Base-by-base conservation (phyloP, 352 stramenopile genomes). In the Globisporangium acanthophoron region DNA sequence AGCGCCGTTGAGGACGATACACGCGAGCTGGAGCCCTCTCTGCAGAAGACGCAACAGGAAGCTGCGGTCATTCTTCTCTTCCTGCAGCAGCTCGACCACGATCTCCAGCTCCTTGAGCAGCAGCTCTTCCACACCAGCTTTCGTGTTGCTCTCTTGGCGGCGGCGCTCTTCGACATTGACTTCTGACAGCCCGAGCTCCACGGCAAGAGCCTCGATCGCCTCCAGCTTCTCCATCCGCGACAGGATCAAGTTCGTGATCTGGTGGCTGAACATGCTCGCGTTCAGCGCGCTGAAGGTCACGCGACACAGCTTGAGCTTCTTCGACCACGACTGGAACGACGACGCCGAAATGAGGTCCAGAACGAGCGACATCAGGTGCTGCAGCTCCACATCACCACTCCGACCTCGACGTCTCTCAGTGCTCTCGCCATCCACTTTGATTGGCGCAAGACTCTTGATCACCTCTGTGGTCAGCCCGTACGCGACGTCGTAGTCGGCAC, bases 181-280 rank as follows among this genome's bases (percentile, higher is more conserved):
- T n/a, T 92, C 82, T 3, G 77, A 80, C 2, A 92, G 67, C 11
- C 79, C 78, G 5, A 92, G 53, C 51, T 92, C 82, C 15, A 50
- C 21, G n/a, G 78, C 81, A 21, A 92, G 62, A 0, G 71, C 57
- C 31, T 87, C 61, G 8, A 85, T 66, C 0, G 76, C 74, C 33
- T 92, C 79, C 11, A 92, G 67, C 50, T 65, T 80, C 37, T 83
- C 64, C 5, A 85, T 57, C 47, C 65, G 71, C 31, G 69, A 61
- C 9, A 90, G 46, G 29, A 90, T 48, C 27, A 86, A 59, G 35
- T 85, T 69, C 8, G 68, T 71, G 35, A 86, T 62, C 64, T 74
- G 69, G 46, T 89, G 75, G 0, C 54, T 35, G n/a, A 85, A 85
- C 12, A 88, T 39, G 33, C 21, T 37, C 12, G 27, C 37, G 44